Evolutionary conservation across 2,329 filamentous ascomycete genomes (phyloP), one percentile per base, ranked within the genome.

Genomic region (Celoporthe dispersa): DNA sequence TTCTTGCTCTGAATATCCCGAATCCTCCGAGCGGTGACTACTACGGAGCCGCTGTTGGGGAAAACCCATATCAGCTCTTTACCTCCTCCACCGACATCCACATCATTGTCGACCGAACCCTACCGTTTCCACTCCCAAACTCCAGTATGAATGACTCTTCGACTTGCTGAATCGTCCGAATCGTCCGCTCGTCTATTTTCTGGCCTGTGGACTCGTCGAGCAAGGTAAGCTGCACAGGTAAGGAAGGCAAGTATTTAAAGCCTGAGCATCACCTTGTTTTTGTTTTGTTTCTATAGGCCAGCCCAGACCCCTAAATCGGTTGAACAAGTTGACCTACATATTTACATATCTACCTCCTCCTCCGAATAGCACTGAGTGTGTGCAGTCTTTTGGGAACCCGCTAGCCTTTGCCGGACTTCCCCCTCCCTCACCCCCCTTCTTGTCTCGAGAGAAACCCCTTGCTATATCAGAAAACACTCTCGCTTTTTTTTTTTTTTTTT

Each of bases 31-130:
- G 22, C 66, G 66, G 57, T 37, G 8, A 64, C 39, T 31, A 53
- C 44, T 11, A 63, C 70, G 70, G 70, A 67, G 51, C 65, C 62
- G 60, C 57, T 51, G 19, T 65, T 71, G 70, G 70, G 70, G 70
- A 68, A 71, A 37, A 31, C 60, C 68, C 68, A 67, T 57, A 35
- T 44, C 64, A 69, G 33, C 62, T 71, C 64, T 61, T 35, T 59
- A 66, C 70, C n/a, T 39, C n/a, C 22, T 44, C 62, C 41, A 65
- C 69, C 59, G 35, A 66, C 39, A 12, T 70, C 59, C 63, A 69
- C 31, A 66, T 65, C n/a, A 68, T 67, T 14, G 19, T 31, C 28
- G 9, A 35, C 39, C 14, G 12, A 37, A 25, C 31, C 28, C 35
- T 62, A 11, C 66, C 37, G 9, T 60, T 7, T 35, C 19, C 6